Base-by-base conservation (phyloP, 345 rosid genomes). In the Dipteronia dyeriana region DNA sequence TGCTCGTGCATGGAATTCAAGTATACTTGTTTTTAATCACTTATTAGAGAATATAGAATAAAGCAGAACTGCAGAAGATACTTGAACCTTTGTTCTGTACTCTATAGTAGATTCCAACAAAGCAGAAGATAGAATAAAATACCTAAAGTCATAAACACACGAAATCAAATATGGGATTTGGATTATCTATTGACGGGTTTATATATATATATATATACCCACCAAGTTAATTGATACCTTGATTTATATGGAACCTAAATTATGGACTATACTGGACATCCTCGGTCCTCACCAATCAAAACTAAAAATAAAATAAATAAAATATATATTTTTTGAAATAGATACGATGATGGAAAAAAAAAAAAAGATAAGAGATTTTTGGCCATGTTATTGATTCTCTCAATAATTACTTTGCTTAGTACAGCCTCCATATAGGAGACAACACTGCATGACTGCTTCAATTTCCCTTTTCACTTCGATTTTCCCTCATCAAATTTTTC, bases 381-480 rank as follows among this genome's bases (percentile, higher is more conserved):
- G 70, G 62, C 61, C 51, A 13, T 75, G 23, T 16, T 13, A 43
- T 73, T 45, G 76, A 80, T 75, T 41, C 41, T 57, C 20, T 70
- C 54, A 47, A 75, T 61, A 67, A 61, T 71, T 60, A 51, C 54
- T 66, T 41, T 14, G 59, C 5, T 76, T 59, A 25, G 71, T 53
- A 71, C 75, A 67, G 71, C 75, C 41, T 75, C 82, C 77, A 62
- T 22, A 57, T 3, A 47, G 77, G 77, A 68, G 82, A 76, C 85
- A 63, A 1, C 2, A 23, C 11, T 38, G 25, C 54, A 68, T 19
- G 41, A 73, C 57, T 43, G 38, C 38, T 70, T 38, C 34, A 1
- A 38, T 34, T 69, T 68, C 56, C 49, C 22, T 25, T 73, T 23
- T 57, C 17, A 57, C 51, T 38, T 73, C 66, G 49, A 76, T 5